phyloP scores from a whole-genome alignment of 768 basidiomycete genomes.

The Neoboletus subvelutipes region DNA sequence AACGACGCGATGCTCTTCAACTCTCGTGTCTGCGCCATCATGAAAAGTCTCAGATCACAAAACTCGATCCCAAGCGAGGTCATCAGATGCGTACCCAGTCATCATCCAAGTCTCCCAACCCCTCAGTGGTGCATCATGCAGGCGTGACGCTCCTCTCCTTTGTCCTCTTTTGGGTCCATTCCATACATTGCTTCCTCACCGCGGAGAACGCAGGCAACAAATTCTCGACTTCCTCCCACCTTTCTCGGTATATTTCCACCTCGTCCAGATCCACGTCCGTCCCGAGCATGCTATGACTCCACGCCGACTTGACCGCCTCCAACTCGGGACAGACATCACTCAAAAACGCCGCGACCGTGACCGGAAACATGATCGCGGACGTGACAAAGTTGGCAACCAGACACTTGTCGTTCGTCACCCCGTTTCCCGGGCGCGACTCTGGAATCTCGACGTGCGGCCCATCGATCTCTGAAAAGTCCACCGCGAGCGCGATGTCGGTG shows the following conservation, averaged over 20 bases:
- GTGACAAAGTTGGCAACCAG: constrained; percentile 17
- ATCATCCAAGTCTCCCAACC: neutral
- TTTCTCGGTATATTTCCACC: constrained; percentile 8
- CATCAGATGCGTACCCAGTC: neutral
- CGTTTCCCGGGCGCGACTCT: constrained; percentile 5
- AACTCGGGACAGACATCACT: constrained; percentile 25
- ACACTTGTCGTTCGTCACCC: constrained; percentile 12
- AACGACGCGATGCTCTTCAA: neutral
- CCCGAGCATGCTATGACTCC: constrained; percentile 2
- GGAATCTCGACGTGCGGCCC: neutral
- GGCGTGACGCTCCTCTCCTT: neutral
- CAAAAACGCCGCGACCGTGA: constrained; percentile 26
- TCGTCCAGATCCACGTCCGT: constrained; percentile 8
- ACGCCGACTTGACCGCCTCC: constrained; percentile 10
- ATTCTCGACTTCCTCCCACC: constrained; percentile 25
- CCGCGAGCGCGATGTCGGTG: constrained; percentile 13
- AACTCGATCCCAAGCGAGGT: too few relatives aligned
- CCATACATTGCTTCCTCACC: constrained; percentile 20
- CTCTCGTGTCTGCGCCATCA: neutral
- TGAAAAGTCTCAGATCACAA: neutral
- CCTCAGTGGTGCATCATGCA: neutral
- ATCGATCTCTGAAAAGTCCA: constrained; percentile 25
- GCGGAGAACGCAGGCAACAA: constrained; percentile 24
- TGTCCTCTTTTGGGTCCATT: neutral
- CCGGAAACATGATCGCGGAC: constrained; percentile 20